Percentiles rank a stretch among this genome's conserved stretches.
These are phyloP conservation scores for Ulota crispa DNA, from an alignment of 225 moss, liverwort and hornwort species.

Conservation along the genomic window DNA sequence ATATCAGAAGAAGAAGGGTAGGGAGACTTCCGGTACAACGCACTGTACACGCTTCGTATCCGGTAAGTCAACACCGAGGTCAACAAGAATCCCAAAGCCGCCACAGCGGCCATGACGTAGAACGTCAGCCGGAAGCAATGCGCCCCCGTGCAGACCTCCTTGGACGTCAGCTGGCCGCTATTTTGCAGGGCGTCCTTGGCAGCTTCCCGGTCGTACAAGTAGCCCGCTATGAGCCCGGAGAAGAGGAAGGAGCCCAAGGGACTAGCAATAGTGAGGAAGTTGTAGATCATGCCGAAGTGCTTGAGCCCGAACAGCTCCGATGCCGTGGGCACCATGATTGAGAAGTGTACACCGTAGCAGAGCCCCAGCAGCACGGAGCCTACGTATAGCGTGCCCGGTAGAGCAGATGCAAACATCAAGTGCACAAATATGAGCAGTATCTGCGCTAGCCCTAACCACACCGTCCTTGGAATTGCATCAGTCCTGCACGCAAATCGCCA, in stretches of 20 bases:
- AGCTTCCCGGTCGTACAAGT: constrained; percentile 75
- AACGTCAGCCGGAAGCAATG: constrained; percentile 80
- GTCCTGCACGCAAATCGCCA: constrained; percentile 45
- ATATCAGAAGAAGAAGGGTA: constrained; percentile 43
- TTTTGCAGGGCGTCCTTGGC: constrained; percentile 31
- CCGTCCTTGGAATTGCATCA: constrained; percentile 70
- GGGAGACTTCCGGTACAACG: constrained; percentile 61
- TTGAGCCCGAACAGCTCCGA: constrained; percentile 93
- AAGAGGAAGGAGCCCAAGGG: constrained; percentile 83
- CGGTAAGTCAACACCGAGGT: constrained; percentile 59
- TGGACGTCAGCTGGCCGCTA: neutral
- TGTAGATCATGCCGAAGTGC: constrained; percentile 93
- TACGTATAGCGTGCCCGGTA: constrained; percentile 65
- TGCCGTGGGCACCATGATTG: constrained; percentile 83
- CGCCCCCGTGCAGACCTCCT: constrained; percentile 62
- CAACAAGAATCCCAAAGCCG: constrained; percentile 47
- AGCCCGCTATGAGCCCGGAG: constrained; percentile 88
- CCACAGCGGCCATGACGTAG: constrained; percentile 69
- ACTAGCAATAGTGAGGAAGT: constrained; percentile 66
- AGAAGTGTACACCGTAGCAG: constrained; percentile 75
- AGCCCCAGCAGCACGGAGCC: constrained; percentile 72
- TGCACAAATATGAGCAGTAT: constrained; percentile 59
- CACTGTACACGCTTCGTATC: constrained; percentile 61
- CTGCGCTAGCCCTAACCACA: constrained; percentile 72
- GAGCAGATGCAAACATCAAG: constrained; percentile 69